Conservation (phyloP, 2,329 filamentous ascomycete species). For the Coleophoma cylindrospora region DNA sequence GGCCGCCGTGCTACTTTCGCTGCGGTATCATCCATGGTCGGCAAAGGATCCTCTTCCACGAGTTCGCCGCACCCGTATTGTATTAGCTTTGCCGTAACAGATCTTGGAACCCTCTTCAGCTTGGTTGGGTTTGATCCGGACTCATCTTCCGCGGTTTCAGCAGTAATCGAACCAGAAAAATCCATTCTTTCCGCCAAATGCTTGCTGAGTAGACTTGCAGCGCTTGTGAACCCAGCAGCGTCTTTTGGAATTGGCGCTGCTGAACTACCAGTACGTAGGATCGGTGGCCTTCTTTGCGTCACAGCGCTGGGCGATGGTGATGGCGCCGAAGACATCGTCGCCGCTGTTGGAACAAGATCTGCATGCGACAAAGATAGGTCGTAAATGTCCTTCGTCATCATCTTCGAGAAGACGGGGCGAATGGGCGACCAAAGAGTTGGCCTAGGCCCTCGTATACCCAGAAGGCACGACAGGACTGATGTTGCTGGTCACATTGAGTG, state of each 20-base stretch:
- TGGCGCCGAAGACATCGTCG: conserved; percentile 24
- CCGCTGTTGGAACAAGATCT: conserved; percentile 11
- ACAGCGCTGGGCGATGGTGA: conserved; percentile 48
- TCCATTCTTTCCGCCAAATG: conserved; percentile 13
- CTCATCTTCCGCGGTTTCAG: no score
- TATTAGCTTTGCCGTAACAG: background rate
- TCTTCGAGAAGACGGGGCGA: conserved; percentile 18
- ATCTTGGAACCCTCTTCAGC: background rate
- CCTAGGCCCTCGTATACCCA: conserved; percentile 12
- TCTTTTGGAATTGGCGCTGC: conserved; percentile 31
- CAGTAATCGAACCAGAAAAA: no score
- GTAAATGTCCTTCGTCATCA: conserved; percentile 30
- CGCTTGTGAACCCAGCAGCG: conserved; percentile 35
- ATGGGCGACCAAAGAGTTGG: conserved; percentile 8
- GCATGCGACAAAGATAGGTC: conserved; percentile 22
- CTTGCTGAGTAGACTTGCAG: conserved; percentile 25
- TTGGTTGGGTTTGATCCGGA: background rate
- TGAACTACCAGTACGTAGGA: conserved; percentile 31
- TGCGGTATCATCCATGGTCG: no score
- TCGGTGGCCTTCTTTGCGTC: conserved; percentile 30
- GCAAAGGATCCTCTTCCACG: no score
- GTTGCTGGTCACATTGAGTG: background rate
- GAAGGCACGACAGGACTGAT: conserved; percentile 19
- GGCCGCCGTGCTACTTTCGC: no score
- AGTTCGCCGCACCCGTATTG: no score